These are phyloP conservation scores for Cryphonectria japonica DNA, from an alignment of 2,329 filamentous ascomycete genomes.

Conservation along the genomic window DNA sequence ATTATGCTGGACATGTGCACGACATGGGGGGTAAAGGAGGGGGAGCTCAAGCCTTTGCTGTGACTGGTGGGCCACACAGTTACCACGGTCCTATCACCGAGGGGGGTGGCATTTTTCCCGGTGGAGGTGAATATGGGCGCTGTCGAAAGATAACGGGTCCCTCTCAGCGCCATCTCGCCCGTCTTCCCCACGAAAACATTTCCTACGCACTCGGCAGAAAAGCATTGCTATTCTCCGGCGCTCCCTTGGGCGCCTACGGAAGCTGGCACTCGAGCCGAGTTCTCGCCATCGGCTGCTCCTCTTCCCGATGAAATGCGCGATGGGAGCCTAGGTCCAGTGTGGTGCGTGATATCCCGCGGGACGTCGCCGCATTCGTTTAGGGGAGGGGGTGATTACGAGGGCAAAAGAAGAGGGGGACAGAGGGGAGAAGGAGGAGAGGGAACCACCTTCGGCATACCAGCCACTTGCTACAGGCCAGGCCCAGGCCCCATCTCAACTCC, in stretches of 20 bases:
- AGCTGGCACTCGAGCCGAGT: neutral
- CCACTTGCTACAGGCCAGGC: neutral
- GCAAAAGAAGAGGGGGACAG: no score
- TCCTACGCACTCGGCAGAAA: neutral
- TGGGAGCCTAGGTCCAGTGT: neutral
- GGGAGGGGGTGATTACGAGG: neutral
- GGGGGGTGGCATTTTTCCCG: neutral
- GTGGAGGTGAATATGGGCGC: neutral
- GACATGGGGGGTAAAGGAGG: neutral
- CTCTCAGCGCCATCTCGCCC: neutral
- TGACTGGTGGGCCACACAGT: neutral
- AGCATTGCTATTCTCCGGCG: neutral
- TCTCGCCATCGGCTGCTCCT: neutral
- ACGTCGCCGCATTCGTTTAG: neutral
- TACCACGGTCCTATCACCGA: neutral
- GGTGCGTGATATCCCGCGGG: neutral
- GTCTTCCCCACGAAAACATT: neutral
- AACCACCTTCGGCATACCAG: neutral
- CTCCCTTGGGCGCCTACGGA: neutral
- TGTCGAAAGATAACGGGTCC: neutral
- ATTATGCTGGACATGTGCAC: slow-evolving; percentile 7
- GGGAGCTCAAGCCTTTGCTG: neutral
- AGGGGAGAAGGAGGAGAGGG: neutral
- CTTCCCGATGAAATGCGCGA: neutral
- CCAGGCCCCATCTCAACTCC: neutral